Percentiles rank a stretch among this genome's conserved stretches.
phyloP scores from a whole-genome alignment of 2,329 filamentous ascomycete species.

The Phialemoniopsis sp. region DNA sequence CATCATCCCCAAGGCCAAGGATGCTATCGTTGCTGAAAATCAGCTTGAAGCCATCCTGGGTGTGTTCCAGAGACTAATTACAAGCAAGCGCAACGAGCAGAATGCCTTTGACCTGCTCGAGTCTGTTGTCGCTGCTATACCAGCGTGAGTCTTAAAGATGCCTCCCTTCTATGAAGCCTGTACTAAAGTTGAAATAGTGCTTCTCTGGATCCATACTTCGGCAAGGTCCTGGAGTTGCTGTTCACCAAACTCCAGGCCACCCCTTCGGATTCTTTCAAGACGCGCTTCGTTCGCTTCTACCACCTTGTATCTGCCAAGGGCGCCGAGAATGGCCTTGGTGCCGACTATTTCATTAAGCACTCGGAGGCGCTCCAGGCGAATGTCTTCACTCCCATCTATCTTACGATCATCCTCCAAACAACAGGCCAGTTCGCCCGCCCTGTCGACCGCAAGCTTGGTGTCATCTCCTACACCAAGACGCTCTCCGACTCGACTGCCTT shows the following conservation, averaged over 20 bases:
- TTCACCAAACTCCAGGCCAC: conserved; percentile 70
- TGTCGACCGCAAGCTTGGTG: conserved; percentile 87
- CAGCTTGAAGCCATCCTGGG: conserved; percentile 87
- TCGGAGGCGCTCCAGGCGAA: conserved; percentile 77
- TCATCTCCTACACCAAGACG: conserved; percentile 90
- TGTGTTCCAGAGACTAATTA: conserved; percentile 89
- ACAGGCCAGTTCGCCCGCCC: conserved; percentile 86
- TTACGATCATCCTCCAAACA: conserved; percentile 79
- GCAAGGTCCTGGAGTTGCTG: conserved; percentile 74
- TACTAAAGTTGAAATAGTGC: conserved; percentile 39
- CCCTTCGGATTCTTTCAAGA: conserved; percentile 72
- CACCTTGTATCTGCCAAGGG: conserved; percentile 78
- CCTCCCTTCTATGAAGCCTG: background rate
- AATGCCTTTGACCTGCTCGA: conserved; percentile 91
- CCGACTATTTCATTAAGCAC: conserved; percentile 85
- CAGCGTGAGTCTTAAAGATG: conserved; percentile 49
- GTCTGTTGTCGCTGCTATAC: conserved; percentile 67
- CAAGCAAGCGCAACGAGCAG: conserved; percentile 76
- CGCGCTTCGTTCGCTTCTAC: conserved; percentile 90
- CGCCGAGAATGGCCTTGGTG: conserved; percentile 75
- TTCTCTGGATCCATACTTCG: conserved; percentile 71
- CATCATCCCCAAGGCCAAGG: conserved; percentile 73
- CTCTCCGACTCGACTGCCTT: conserved; percentile 84
- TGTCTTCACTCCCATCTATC: conserved; percentile 82
- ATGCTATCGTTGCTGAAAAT: conserved; percentile 70